A percentile compares a stretch with the other conserved stretches of the same genome.
Evolutionary conservation across 768 basidiomycete genomes (phyloP).

Genomic region (Suillus cothurnatus): DNA sequence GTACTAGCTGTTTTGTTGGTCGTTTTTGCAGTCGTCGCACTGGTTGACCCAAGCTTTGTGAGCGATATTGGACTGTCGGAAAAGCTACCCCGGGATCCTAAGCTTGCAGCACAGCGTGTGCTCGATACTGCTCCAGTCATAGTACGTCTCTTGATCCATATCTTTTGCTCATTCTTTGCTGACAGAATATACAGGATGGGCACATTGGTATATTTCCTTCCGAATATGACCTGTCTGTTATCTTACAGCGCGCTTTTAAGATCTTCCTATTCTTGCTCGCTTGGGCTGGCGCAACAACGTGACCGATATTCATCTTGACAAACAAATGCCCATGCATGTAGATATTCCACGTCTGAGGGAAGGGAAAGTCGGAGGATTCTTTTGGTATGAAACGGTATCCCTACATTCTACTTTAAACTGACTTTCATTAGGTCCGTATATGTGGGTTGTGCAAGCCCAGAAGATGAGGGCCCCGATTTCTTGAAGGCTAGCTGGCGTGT

Average conservation of each 20-base stretch:
- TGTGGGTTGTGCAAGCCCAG: constrained; percentile 54
- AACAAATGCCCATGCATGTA: constrained; percentile 65
- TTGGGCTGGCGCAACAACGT: constrained; percentile 70
- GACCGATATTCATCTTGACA: constrained; percentile 66
- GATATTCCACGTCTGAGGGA: constrained; percentile 83
- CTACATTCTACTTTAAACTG: background rate
- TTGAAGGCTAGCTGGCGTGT: constrained; percentile 56
- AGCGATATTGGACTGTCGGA: constrained; percentile 43
- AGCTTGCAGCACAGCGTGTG: constrained; percentile 57
- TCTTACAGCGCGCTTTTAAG: constrained; percentile 36
- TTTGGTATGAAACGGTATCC: constrained; percentile 61
- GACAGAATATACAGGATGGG: constrained; percentile 49
- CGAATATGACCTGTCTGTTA: background rate
- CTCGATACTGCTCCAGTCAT: constrained; percentile 69
- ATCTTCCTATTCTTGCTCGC: constrained; percentile 74
- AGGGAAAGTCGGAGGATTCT: constrained; percentile 90
- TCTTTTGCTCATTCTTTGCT: constrained; percentile 1
- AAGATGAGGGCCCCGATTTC: constrained; percentile 56
- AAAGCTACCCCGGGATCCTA: constrained; percentile 58
- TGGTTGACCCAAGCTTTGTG: constrained; percentile 44
- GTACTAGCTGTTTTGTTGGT: constrained; percentile 45
- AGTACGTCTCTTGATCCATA: constrained; percentile 41
- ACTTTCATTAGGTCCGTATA: constrained; percentile 59
- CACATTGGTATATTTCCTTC: constrained; percentile 54
- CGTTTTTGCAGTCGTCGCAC: constrained; percentile 47